phyloP scores from a whole-genome alignment of 2,329 filamentous ascomycete genomes.

The Cladophialophora immunda region DNA sequence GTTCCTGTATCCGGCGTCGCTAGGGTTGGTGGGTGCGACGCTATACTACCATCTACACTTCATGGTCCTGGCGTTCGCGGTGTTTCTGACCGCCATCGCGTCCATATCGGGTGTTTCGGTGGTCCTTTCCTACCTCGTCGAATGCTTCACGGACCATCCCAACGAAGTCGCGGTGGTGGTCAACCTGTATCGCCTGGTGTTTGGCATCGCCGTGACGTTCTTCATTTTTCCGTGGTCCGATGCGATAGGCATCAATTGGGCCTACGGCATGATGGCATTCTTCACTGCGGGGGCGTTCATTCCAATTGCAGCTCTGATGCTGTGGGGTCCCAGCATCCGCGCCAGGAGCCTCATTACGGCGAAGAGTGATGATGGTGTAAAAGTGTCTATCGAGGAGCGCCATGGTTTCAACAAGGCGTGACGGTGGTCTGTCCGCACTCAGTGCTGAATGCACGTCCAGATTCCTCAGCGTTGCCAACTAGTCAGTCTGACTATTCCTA shows the following conservation, averaged over 20 bases:
- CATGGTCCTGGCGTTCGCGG: not conserved
- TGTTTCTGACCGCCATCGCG: not conserved
- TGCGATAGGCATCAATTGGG: not conserved
- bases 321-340: not conserved
- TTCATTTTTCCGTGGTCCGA: not conserved
- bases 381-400: not conserved
- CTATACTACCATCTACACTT: slow-evolving; percentile 11
- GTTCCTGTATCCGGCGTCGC: slow-evolving; percentile 44
- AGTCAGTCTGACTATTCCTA: too few relatives aligned
- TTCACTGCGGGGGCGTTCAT: not conserved
- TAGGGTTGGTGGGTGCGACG: slow-evolving; percentile 45
- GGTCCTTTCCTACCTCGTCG: not conserved
- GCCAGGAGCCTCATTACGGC: not conserved
- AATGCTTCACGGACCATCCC: slow-evolving; percentile 10
- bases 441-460: too few relatives aligned
- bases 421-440: too few relatives aligned
- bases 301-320: not conserved
- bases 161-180: not conserved
- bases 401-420: not conserved
- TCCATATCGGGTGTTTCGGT: not conserved
- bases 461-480: too few relatives aligned
- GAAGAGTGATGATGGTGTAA: not conserved
- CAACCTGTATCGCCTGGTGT: not conserved
- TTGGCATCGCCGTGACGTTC: slow-evolving; percentile 8
- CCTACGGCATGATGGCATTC: slow-evolving; percentile 12